phyloP scores from a whole-genome alignment of 345 rosid genomes.

The Lumnitzera littorea region DNA sequence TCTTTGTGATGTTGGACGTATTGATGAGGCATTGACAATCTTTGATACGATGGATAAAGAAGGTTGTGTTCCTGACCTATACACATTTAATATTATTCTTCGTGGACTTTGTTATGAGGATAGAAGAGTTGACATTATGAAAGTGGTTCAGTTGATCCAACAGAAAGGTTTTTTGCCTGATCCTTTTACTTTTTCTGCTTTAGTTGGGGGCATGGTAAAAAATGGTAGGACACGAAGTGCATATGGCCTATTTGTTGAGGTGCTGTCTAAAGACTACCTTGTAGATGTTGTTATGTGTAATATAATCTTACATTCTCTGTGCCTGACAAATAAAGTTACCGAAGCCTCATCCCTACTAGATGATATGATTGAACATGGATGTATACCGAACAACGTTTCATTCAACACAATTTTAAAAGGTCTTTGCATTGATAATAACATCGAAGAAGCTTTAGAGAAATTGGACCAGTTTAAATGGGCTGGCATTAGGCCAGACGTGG shows the following conservation, averaged over 20 bases:
- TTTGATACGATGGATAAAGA: conserved; percentile 21
- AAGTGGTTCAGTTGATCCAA: conserved; percentile 14
- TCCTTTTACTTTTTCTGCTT: conserved; percentile 22
- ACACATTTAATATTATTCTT: conserved; percentile 25
- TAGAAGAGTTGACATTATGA: conserved; percentile 12
- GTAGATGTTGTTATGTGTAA: conserved; percentile 28
- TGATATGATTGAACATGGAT: conserved; percentile 17
- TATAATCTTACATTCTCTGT: conserved; percentile 23
- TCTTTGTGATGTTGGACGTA: conserved; percentile 23
- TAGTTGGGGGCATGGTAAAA: conserved; percentile 27
- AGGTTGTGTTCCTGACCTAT: conserved; percentile 26
- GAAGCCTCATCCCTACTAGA: conserved; percentile 29
- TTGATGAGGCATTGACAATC: conserved; percentile 18
- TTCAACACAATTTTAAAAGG: conserved; percentile 31
- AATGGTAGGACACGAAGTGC: conserved; percentile 17
- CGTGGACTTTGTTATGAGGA: conserved; percentile 21
- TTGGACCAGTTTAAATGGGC: conserved; percentile 26
- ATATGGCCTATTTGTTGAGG: conserved; percentile 12
- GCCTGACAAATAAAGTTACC: conserved; percentile 14
- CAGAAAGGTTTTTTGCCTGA: conserved; percentile 21
- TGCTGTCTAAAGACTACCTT: conserved; percentile 13
- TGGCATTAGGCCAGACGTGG: conserved; percentile 23
- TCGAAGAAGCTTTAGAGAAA: conserved; percentile 21
- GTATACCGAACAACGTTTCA: conserved; percentile 23
- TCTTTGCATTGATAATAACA: conserved; percentile 20